Conservation (phyloP, 768 basidiomycete genomes). For the Boletus rubescentipes region DNA sequence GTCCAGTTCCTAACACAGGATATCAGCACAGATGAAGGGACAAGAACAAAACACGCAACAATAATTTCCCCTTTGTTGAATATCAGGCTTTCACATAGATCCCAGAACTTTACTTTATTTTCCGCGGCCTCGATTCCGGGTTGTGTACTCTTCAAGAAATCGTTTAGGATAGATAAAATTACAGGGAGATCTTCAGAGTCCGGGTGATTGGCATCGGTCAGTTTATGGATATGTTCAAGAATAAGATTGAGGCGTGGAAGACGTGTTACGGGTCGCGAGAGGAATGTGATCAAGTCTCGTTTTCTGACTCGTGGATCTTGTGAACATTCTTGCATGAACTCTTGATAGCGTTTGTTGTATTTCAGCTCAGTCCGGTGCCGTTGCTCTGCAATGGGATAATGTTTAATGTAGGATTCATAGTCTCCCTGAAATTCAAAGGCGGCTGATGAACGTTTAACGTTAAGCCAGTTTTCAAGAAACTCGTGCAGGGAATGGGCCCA, state of each 20-base stretch:
- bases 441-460: conserved; percentile 24
- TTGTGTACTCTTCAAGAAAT: conserved; percentile 80
- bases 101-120: conserved; percentile 86
- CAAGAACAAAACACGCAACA: conserved; percentile 41
- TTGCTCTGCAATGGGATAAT: conserved; percentile 85
- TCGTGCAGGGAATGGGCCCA: conserved; percentile 32
- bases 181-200: conserved; percentile 78
- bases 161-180: conserved; percentile 62
- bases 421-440: conserved; percentile 51
- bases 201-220: conserved; percentile 71
- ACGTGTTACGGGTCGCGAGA: conserved; percentile 87
- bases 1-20: conserved; percentile 68
- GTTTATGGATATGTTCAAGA: conserved; percentile 65
- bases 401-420: conserved; percentile 84
- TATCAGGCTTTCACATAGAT: conserved; percentile 68
- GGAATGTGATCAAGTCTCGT: conserved; percentile 77
- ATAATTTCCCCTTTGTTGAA: conserved; percentile 82
- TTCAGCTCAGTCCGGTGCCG: conserved; percentile 75
- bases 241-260: conserved; percentile 77
- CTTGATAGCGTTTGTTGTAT: conserved; percentile 63
- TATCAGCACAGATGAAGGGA: conserved; percentile 3
- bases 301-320: conserved; percentile 66
- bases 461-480: conserved; percentile 14
- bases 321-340: conserved; percentile 62
- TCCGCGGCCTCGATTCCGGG: conserved; percentile 92